A percentile compares a stretch with the other conserved stretches of the same genome.
Conservation (phyloP, 805 yeast genomes). For the Saccharomycopsis babjevae region DNA sequence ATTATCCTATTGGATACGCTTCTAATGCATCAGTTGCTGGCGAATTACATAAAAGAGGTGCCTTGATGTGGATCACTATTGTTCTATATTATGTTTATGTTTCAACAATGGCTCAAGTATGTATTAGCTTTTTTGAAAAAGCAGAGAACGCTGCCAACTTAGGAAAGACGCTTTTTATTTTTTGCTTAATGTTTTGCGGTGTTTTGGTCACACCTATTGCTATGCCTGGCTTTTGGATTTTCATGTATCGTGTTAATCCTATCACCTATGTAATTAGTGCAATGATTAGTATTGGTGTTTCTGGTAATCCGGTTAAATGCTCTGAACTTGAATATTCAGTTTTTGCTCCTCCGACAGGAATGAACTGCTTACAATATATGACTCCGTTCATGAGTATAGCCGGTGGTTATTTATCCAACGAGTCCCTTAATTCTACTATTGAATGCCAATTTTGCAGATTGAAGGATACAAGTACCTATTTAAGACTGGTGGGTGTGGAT, state of each 20-base stretch:
- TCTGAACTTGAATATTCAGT: slow-evolving; percentile 35
- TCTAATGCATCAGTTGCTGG: slow-evolving; percentile 42
- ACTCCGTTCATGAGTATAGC: slow-evolving; percentile 24
- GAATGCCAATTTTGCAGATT: slow-evolving; percentile 54
- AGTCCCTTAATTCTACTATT: slow-evolving; percentile 31
- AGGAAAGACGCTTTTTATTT: slow-evolving; percentile 45
- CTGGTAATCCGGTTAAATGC: slow-evolving; percentile 39
- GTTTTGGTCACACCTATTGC: slow-evolving; percentile 46
- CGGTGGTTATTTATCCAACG: slow-evolving; percentile 37
- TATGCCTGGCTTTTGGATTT: slow-evolving; percentile 70
- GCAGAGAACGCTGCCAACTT: slow-evolving; percentile 58
- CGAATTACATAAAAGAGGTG: slow-evolving; percentile 43
- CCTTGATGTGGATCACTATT: slow-evolving; percentile 38
- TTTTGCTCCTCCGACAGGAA: slow-evolving; percentile 43
- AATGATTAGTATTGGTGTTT: slow-evolving; percentile 45
- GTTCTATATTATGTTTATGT: slow-evolving; percentile 43
- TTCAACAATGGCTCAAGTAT: slow-evolving; percentile 48
- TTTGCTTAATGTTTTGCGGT: slow-evolving; percentile 70
- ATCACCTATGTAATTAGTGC: slow-evolving; percentile 55
- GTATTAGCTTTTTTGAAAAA: slow-evolving; percentile 48
- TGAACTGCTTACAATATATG: slow-evolving; percentile 50
- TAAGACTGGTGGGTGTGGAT: slow-evolving; percentile 29
- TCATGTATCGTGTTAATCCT: slow-evolving; percentile 69
- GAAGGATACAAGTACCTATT: slow-evolving; percentile 46
- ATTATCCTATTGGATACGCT: slow-evolving; percentile 65